Evolutionary conservation across 2,329 filamentous ascomycete species (phyloP).

Genomic region (Fusarium sp.): DNA sequence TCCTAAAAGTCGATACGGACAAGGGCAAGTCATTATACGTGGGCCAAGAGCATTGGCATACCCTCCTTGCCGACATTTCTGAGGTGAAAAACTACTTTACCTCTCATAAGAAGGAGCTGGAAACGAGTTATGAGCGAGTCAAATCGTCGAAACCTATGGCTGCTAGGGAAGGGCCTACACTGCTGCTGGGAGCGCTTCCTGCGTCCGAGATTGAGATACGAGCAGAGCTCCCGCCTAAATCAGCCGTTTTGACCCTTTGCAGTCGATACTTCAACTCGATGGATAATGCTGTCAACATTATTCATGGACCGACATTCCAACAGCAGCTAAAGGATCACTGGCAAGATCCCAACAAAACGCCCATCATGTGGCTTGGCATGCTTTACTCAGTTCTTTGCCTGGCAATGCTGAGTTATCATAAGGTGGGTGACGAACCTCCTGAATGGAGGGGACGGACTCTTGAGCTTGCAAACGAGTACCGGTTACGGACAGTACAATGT

Average conservation of each 20-base stretch:
- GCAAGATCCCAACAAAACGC: conserved; percentile 77
- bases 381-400: conserved; percentile 81
- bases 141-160: conserved; percentile 72
- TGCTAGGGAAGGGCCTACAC: conserved; percentile 74
- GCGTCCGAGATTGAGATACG: conserved; percentile 82
- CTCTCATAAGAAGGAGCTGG: conserved; percentile 87
- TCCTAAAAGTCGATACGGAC: conserved; percentile 82
- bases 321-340: conserved; percentile 74
- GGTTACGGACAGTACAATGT: conserved; percentile 80
- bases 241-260: conserved; percentile 85
- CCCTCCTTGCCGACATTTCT: conserved; percentile 82
- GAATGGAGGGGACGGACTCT: conserved; percentile 77
- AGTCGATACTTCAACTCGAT: conserved; percentile 90
- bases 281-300: conserved; percentile 76
- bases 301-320: conserved; percentile 88
- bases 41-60: conserved; percentile 86
- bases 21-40: conserved; percentile 84
- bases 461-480: conserved; percentile 72
- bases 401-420: conserved; percentile 82
- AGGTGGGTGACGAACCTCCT: conserved; percentile 81
- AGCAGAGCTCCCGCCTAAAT: conserved; percentile 81
- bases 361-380: conserved; percentile 81
- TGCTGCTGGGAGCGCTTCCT: conserved; percentile 80
- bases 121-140: conserved; percentile 82
- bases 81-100: conserved; percentile 94